These are phyloP conservation scores for Citrus maxima DNA, from an alignment of 345 rosid species.

Conservation along the genomic window DNA sequence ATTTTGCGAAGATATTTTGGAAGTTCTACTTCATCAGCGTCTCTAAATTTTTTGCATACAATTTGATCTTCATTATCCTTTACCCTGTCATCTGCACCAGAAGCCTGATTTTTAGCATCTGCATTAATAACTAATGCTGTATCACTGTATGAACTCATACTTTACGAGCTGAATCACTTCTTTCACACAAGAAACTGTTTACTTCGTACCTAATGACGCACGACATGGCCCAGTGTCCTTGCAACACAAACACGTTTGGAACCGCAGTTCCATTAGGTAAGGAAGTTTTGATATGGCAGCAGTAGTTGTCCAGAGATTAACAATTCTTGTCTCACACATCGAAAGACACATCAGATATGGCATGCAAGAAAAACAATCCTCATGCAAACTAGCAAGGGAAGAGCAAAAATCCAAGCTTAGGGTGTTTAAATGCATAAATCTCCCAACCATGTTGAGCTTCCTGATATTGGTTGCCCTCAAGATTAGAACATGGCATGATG, in stretches of 20 bases:
- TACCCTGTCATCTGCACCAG: constrained; percentile 6
- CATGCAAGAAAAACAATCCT: constrained; percentile 55
- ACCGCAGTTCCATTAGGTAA: constrained; percentile 43
- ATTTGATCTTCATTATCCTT: neutral
- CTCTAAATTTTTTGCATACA: constrained; percentile 1
- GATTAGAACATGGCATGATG: constrained; percentile 35
- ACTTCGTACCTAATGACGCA: constrained; percentile 25
- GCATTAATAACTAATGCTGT: constrained; percentile 6
- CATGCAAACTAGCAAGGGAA: constrained; percentile 41
- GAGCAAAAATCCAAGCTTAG: constrained; percentile 52
- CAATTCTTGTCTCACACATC: constrained; percentile 55
- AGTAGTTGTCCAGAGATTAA: constrained; percentile 50
- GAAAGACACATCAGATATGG: constrained; percentile 49
- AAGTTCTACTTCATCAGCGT: constrained; percentile 14
- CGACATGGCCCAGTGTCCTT: constrained; percentile 42
- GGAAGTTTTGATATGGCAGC: constrained; percentile 45
- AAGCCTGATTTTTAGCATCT: constrained; percentile 10
- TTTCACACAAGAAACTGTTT: neutral
- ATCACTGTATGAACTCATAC: constrained; percentile 11
- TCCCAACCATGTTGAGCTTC: constrained; percentile 45
- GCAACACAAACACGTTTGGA: constrained; percentile 54
- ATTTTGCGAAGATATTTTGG: constrained; percentile 16
- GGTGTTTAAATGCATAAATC: constrained; percentile 35
- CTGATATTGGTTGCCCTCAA: constrained; percentile 29
- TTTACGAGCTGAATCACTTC: constrained; percentile 13